A percentile compares a stretch with the other conserved stretches of the same genome.
phyloP scores from a whole-genome alignment of 2,329 filamentous ascomycete genomes.

The Claviceps capensis region DNA sequence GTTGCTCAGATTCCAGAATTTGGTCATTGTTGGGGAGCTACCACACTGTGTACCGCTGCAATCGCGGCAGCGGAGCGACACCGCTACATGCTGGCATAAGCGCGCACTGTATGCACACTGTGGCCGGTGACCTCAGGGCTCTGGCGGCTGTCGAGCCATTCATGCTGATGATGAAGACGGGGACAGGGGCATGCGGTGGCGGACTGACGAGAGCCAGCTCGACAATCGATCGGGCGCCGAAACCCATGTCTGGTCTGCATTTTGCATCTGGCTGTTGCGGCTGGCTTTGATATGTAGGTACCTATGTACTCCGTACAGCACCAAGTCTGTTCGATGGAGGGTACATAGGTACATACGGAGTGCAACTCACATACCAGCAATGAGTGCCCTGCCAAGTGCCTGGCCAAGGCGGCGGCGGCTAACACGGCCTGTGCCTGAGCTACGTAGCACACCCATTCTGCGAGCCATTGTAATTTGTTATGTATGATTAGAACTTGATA shows the following conservation, averaged over 20 bases:
- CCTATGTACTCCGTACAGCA: too few relatives aligned
- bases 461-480: neutral
- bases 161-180: neutral
- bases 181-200: too few relatives aligned
- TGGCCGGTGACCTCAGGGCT: neutral
- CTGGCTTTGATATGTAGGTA: neutral
- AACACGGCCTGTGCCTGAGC: neutral
- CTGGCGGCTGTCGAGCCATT: neutral
- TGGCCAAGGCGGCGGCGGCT: neutral
- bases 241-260: neutral
- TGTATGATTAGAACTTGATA: neutral
- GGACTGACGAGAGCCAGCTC: neutral
- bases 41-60: neutral
- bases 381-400: neutral
- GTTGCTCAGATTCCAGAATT: too few relatives aligned
- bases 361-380: too few relatives aligned
- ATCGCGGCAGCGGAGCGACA: neutral
- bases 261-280: neutral
- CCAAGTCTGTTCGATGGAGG: neutral
- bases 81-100: neutral
- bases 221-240: slow-evolving; percentile 6
- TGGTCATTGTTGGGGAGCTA: too few relatives aligned
- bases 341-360: neutral
- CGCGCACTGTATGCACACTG: neutral
- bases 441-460: neutral